Evolutionary conservation across 495 filamentous ascomycete species (phyloP).

Genomic region (Hypoxylon lenormandii): DNA sequence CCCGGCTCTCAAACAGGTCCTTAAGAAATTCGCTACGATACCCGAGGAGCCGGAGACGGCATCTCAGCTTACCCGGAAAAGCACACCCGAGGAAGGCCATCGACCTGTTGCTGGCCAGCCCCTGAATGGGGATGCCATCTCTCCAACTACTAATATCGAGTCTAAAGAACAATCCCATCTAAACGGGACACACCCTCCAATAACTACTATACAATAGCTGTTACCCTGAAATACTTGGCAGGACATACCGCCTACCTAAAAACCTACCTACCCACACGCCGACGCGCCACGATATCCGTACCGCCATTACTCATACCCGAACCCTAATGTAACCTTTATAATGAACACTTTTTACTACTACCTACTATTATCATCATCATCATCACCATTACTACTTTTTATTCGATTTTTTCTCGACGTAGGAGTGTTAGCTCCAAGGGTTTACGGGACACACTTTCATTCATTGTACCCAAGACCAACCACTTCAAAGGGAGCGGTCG

Average conservation of each 20-base stretch:
- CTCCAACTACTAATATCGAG: neutral
- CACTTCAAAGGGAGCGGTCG: neutral
- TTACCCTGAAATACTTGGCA: neutral
- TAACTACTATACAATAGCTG: constrained; percentile 15
- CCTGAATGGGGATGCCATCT: constrained; percentile 16
- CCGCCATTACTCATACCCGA: neutral
- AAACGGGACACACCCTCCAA: constrained; percentile 24
- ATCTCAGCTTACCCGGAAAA: constrained; percentile 46
- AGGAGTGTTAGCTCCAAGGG: neutral
- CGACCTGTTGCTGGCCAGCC: constrained; percentile 6
- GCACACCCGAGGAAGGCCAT: constrained; percentile 47
- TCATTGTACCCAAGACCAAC: neutral
- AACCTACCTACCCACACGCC: neutral
- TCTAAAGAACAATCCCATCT: constrained; percentile 9
- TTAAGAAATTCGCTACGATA: constrained; percentile 73
- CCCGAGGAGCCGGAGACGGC: constrained; percentile 64
- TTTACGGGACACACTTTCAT: neutral
- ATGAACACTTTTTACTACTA: neutral
- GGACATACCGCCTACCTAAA: neutral
- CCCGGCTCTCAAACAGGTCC: constrained; percentile 84
- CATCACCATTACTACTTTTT: neutral
- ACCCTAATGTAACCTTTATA: neutral
- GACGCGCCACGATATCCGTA: neutral
- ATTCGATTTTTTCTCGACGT: neutral
- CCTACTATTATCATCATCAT: no score